Evolutionary conservation across 257 asterid species (phyloP), one percentile per base, ranked within the genome.

Genomic region (Phtheirospermum japonicum): DNA sequence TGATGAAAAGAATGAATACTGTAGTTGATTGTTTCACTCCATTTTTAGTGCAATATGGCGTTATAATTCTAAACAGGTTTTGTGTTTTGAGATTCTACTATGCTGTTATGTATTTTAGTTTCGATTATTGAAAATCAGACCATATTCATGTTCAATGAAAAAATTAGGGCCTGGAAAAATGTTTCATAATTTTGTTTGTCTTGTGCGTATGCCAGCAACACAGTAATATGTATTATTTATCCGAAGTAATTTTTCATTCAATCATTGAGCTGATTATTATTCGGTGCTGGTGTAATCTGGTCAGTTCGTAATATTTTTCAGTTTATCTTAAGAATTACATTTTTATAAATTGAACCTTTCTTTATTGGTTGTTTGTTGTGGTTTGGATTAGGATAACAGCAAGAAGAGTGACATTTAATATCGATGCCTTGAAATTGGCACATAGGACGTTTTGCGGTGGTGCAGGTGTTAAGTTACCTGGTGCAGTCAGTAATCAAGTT

Each of bases 361-460:
- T 31, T 13, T 54, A 12, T 2, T 51, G 4, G 4, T n/a, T 26
- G n/a, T 13, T 0, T 54, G 13, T 26, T 37, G 32, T 71, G 67
- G 14, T 37, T 55, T 37, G 51, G 14, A 51, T 51, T 49, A 86
- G 97, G 81, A 58, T 82, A 67, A 66, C 78, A 69, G 50, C 78
- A 61, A 77, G 75, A 72, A 75, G 80, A 71, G 59, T 75, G 81
- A 70, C 49, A 11, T 12, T 32, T 46, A 63, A 65, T 63, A 55
- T 65, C 36, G 69, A 28, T 50, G 71, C 66, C 57, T 62, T 77
- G 71, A 82, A 73, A 64, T 77, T 53, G 70, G 72, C 73, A 12
- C 71, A 43, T 61, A 83, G 89, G 77, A 61, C 79, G 55, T 70
- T 89, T 30, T 79, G 85, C 43, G 72, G 75, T 60, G 70, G 63